A percentile compares a stretch with the other conserved stretches of the same genome.
Conservation (phyloP, 441 rosid genomes). For the Rhodomyrtus psidioides region DNA sequence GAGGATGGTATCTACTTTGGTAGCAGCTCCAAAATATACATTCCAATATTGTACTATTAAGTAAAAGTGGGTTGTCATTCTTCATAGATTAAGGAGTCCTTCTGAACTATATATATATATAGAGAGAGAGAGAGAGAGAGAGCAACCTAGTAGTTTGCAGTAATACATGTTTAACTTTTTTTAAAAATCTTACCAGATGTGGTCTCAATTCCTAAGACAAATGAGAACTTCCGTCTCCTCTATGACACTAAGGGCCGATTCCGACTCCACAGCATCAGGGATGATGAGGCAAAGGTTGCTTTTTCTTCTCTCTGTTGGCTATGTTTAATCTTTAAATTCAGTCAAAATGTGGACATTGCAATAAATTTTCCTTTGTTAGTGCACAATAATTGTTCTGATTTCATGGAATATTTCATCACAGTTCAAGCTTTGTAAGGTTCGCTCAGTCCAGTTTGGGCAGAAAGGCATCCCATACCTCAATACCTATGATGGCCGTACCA, state of each 20-base stretch:
- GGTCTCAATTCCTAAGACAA: neutral
- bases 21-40: neutral
- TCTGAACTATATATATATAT: too few relatives aligned
- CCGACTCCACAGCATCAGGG: neutral
- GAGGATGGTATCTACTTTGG: neutral
- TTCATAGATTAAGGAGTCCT: neutral
- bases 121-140: too few relatives aligned
- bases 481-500: constrained; percentile 16
- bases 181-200: neutral
- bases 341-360: neutral
- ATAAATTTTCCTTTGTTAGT: neutral
- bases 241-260: constrained; percentile 4
- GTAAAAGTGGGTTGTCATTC: neutral
- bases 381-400: neutral
- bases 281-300: neutral
- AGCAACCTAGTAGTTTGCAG: neutral
- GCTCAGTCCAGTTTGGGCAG: constrained; percentile 14
- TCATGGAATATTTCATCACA: neutral
- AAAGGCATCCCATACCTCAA: constrained; percentile 14
- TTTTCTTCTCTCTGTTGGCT: neutral
- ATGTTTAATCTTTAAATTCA: neutral
- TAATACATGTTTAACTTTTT: neutral
- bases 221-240: constrained; percentile 3
- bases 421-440: constrained; percentile 17
- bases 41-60: neutral